Evolutionary conservation across 257 asterid species (phyloP), one percentile per base, ranked within the genome.

Genomic region (Gentiana straminea): DNA sequence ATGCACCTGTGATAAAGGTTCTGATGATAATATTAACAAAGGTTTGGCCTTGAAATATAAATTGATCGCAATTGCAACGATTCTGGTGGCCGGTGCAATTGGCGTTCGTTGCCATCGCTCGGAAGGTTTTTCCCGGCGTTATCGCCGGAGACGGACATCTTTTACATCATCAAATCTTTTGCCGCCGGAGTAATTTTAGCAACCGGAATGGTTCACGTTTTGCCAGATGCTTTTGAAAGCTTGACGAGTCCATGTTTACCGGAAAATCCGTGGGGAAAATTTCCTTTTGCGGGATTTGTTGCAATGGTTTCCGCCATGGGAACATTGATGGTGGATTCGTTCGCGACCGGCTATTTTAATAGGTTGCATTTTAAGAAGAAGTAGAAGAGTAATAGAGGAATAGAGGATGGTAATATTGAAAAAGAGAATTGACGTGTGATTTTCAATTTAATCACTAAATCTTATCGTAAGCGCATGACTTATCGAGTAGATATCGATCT

Each of bases 281-380:
- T 24, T 24, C 24, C 24, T 0, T 24, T 24, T 24, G 24, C 24
- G 24, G 24, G 24, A 24, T 24, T 24, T 24, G 24, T 64, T 34
- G 34, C 62, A 6, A 64, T 64, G 69, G 41, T 64, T 55, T 48
- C 58, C 11, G 58, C 69, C 11, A 48, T 49, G 46, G 60, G 58
- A 3, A 74, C 76, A 0, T 43, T 74, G 46, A 68, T 68, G 63
- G 54, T 74, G 4, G 73, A 70, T 62, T 70, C 76, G 0, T 55
- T 66, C 8, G 63, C 76, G 2, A 70, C 75, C 5, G 63, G 63
- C 33, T 36, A 62, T 2, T 67, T 66, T 1, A 54, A 63, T 2
- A 74, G 59, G 9, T 66, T 54, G 38, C 55, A 47, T 1, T 7
- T 50, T 41, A 50, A 15, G 57, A 35, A n/a, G 53, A 3, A 61